These are phyloP conservation scores for Ogataea paraovalis DNA, from an alignment of 805 yeast species.

Conservation along the genomic window DNA sequence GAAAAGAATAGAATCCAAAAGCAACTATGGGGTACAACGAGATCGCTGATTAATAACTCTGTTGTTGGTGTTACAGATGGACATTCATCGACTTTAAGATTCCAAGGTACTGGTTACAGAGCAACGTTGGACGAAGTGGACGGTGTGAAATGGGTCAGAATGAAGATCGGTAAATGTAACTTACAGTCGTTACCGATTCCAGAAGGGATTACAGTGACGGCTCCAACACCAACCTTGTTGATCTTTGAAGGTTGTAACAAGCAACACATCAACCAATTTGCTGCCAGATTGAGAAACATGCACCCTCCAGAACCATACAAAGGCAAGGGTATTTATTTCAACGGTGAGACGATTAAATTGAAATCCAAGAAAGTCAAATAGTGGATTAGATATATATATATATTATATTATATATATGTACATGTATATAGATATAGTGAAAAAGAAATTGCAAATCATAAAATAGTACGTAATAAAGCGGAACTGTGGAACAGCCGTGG, in stretches of 20 bases:
- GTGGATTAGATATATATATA: conserved; percentile 1
- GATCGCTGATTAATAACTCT: conserved; percentile 73
- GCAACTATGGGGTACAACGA: conserved; percentile 92
- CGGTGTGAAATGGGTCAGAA: conserved; percentile 54
- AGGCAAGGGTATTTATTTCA: conserved; percentile 94
- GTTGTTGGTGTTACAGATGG: conserved; percentile 91
- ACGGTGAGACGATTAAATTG: conserved; percentile 84
- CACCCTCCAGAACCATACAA: conserved; percentile 98
- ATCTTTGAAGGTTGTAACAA: conserved; percentile 84
- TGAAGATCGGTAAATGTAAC: conserved; percentile 86
- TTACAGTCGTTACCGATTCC: conserved; percentile 78
- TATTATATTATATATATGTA: not conserved
- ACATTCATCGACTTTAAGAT: conserved; percentile 77
- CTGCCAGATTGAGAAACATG: conserved; percentile 79
- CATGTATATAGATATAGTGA: not conserved
- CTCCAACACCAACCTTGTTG: conserved; percentile 83
- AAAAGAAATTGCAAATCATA: not conserved
- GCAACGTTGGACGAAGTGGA: conserved; percentile 64
- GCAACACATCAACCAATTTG: conserved; percentile 82
- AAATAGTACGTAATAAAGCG: too few relatives aligned
- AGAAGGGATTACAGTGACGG: conserved; percentile 62
- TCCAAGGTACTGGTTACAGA: conserved; percentile 97
- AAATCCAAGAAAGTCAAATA: conserved; percentile 93
- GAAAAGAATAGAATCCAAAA: conserved; percentile 65
- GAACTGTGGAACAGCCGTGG: too few relatives aligned